phyloP scores from a whole-genome alignment of 495 filamentous ascomycete genomes.

The Lophiostoma macrostomum region DNA sequence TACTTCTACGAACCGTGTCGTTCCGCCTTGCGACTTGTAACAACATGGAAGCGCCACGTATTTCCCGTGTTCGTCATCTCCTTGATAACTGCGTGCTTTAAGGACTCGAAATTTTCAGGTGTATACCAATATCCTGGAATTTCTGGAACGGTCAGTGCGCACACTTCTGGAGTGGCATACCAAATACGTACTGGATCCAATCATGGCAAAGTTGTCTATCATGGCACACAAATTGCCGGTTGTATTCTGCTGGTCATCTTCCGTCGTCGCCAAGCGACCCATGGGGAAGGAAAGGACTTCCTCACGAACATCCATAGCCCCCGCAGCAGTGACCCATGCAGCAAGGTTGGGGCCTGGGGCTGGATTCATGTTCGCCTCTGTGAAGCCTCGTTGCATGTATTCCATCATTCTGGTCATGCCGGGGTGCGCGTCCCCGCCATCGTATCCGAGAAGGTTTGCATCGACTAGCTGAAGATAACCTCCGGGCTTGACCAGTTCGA shows the following conservation, averaged over 20 bases:
- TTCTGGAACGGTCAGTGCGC: conserved; percentile 4
- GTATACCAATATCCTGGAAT: conserved; percentile 19
- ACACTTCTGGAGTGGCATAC: not conserved
- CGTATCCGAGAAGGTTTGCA: conserved; percentile 6
- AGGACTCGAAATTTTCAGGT: conserved; percentile 4
- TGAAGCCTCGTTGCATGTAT: conserved; percentile 10
- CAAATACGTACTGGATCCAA: conserved; percentile 5
- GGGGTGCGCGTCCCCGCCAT: not conserved
- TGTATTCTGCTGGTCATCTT: not conserved
- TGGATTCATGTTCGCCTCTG: conserved; percentile 9
- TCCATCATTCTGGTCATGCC: conserved; percentile 15
- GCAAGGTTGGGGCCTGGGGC: conserved; percentile 4
- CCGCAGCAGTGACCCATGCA: conserved; percentile 9
- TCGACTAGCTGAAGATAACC: conserved; percentile 23
- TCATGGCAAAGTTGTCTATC: conserved; percentile 12
- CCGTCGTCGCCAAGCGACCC: conserved; percentile 2
- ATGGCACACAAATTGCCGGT: conserved; percentile 3
- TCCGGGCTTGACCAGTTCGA: conserved; percentile 13
- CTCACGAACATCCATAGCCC: conserved; percentile 7
- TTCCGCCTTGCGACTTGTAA: too few species aligned
- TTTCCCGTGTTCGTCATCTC: too few species aligned
- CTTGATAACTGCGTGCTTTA: too few species aligned
- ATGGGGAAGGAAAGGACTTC: conserved; percentile 8
- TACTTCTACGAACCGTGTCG: too few species aligned
- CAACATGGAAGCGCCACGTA: too few species aligned